These are phyloP conservation scores for Vitellaria paradoxa DNA, from an alignment of 179 eudicot species.

Conservation along the genomic window DNA sequence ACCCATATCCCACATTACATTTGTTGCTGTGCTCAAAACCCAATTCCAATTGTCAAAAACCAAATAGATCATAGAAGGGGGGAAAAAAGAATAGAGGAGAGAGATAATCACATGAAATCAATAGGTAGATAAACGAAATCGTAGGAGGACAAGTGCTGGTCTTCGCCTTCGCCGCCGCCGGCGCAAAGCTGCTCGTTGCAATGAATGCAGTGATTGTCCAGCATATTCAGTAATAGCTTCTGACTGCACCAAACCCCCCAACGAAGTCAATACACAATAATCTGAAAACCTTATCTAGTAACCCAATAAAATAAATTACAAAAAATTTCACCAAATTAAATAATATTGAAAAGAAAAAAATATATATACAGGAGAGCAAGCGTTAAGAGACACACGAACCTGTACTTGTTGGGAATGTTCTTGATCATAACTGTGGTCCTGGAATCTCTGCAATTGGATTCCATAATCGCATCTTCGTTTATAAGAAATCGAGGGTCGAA, in stretches of 20 bases:
- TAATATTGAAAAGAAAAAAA: background rate
- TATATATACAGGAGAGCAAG: background rate
- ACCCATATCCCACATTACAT: slow-evolving; percentile 99
- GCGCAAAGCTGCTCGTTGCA: slow-evolving; percentile 67
- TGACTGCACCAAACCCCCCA: slow-evolving; percentile 47
- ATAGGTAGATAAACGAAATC: slow-evolving; percentile 96
- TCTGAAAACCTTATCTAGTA: background rate
- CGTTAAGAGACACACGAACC: slow-evolving; percentile 28
- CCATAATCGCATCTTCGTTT: slow-evolving; percentile 58
- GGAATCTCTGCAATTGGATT: slow-evolving; percentile 42
- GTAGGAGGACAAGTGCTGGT: slow-evolving; percentile 75
- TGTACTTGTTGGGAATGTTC: slow-evolving; percentile 98
- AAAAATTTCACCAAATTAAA: background rate
- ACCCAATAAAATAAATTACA: background rate
- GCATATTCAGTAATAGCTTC: slow-evolving; percentile 87
- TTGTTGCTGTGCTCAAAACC: slow-evolving; percentile 54
- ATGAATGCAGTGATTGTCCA: slow-evolving; percentile 98
- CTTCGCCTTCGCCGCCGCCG: slow-evolving; percentile 22
- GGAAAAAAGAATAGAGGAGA: background rate
- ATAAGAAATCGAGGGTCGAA: slow-evolving; percentile 76
- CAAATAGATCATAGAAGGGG: background rate
- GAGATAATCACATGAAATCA: slow-evolving; percentile 67
- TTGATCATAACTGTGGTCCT: slow-evolving; percentile 98
- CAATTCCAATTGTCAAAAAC: background rate
- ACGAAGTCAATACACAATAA: background rate